Conservation (phyloP, 2,329 filamentous ascomycete species). For the Raffaelea ambrosiae region DNA sequence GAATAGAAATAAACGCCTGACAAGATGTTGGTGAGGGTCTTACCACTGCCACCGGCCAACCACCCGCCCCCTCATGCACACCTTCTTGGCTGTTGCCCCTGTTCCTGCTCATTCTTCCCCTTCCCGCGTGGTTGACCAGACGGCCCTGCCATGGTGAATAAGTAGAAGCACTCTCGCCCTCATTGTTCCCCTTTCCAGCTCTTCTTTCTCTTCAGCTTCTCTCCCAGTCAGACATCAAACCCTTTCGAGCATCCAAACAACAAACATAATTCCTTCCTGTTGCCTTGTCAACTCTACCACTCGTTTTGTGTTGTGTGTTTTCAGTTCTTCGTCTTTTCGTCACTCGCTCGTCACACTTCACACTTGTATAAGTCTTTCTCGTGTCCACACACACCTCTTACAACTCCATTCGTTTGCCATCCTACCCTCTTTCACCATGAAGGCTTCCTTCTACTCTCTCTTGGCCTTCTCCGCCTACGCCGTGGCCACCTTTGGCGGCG, state of each 20-base stretch:
- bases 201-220: not conserved
- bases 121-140: no score
- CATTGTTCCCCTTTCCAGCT: slow-evolving; percentile 5
- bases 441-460: slow-evolving; percentile 7
- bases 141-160: no score
- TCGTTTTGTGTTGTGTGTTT: not conserved
- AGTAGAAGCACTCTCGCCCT: slow-evolving; percentile 6
- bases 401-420: not conserved
- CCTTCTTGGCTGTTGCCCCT: no score
- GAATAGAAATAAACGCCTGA: no score
- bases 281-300: not conserved
- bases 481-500: not conserved
- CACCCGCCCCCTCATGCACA: no score
- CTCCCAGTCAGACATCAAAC: not conserved
- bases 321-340: not conserved
- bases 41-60: no score
- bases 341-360: not conserved
- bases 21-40: no score
- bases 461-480: slow-evolving; percentile 7
- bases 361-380: not conserved
- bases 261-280: not conserved
- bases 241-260: not conserved
- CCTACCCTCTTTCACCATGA: slow-evolving; percentile 7
- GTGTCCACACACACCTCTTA: not conserved
- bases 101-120: no score